A percentile compares a stretch with the other conserved stretches of the same genome.
Conservation (phyloP, 495 filamentous ascomycete genomes). For the Penicillium coffeae region DNA sequence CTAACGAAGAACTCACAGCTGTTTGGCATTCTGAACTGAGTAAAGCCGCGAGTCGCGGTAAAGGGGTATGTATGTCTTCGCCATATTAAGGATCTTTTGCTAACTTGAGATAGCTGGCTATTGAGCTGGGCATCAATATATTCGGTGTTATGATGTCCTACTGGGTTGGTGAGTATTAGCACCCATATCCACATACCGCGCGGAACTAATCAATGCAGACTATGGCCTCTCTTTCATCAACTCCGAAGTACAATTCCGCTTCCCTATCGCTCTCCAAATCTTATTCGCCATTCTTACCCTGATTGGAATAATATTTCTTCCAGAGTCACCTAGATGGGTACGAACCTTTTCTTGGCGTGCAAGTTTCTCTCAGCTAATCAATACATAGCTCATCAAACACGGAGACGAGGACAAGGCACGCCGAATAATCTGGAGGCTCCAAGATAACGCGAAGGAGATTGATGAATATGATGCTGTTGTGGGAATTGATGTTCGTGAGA, state of each 20-base stretch:
- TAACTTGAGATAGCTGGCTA: constrained; percentile 23
- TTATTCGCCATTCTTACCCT: constrained; percentile 52
- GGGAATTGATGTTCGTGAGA: constrained; percentile 25
- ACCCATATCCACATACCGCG: background rate
- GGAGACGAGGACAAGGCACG: constrained; percentile 27
- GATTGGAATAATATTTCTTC: constrained; percentile 44
- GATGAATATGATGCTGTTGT: constrained; percentile 23
- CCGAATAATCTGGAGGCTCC: constrained; percentile 30
- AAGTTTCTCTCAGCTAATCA: background rate
- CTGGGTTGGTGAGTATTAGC: constrained; percentile 30
- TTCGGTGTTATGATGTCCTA: constrained; percentile 43
- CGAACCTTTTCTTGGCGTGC: background rate
- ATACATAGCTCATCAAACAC: constrained; percentile 27
- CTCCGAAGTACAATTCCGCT: constrained; percentile 36
- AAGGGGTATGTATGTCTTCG: constrained; percentile 44
- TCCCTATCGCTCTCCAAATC: constrained; percentile 54
- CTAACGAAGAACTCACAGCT: constrained; percentile 17
- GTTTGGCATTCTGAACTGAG: constrained; percentile 57
- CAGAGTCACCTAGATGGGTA: constrained; percentile 52
- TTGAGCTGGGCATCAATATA: constrained; percentile 62
- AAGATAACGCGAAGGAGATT: constrained; percentile 29
- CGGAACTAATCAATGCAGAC: constrained; percentile 8
- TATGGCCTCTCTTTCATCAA: constrained; percentile 33
- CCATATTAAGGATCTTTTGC: background rate
- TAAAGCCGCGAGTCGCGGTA: constrained; percentile 58